Evolutionary conservation across 1,284 basidiomycete genomes (phyloP), one percentile per base, ranked within the genome.

Genomic region (Stereum hirsutum): DNA sequence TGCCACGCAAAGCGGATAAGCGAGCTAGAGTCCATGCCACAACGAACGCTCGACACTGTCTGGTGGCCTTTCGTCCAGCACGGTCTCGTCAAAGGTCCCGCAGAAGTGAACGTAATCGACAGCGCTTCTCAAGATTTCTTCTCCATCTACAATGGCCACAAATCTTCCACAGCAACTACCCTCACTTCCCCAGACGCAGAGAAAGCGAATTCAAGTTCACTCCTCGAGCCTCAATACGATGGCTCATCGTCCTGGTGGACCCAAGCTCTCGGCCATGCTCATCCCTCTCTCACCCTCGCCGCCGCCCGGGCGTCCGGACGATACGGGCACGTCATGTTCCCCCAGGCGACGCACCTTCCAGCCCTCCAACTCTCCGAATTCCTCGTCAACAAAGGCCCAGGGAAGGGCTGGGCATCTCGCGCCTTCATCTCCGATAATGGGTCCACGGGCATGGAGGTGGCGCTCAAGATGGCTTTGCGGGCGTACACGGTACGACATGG

Each of bases 51-150:
- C 39, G 73, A 90, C 42, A 74, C 72, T 1, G 72, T 96, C 43
- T 98, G 95, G 95, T 99, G 93, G 92, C 95, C 95, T 0, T 98
- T 98, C 58, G 91, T 94, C 1, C 95, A 99, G 58, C 95, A 99
- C 54, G 80, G 79, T 0, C 68, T 81, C 30, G 68, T 90, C 32
- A 74, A 78, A 47, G 68, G 68, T 36, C 75, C 81, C 45, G 62
- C 76, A 40, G 83, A 93, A 53, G 82, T 96, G 20, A 89, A 81
- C 44, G 83, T 94, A 46, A 90, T 98, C 53, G 94, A 98, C 61
- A 94, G 89, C 53, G 94, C 95, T 0, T 72, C 79, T 51, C 79
- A 77, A 1, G 94, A 98, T 64, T 86, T 85, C 58, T 93, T 95
- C 64, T 84, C 78, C 48, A 70, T 85, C 28, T 81, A 79, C 48